phyloP scores from a whole-genome alignment of 2,329 filamentous ascomycete genomes.

The Fusarium drepaniforme region DNA sequence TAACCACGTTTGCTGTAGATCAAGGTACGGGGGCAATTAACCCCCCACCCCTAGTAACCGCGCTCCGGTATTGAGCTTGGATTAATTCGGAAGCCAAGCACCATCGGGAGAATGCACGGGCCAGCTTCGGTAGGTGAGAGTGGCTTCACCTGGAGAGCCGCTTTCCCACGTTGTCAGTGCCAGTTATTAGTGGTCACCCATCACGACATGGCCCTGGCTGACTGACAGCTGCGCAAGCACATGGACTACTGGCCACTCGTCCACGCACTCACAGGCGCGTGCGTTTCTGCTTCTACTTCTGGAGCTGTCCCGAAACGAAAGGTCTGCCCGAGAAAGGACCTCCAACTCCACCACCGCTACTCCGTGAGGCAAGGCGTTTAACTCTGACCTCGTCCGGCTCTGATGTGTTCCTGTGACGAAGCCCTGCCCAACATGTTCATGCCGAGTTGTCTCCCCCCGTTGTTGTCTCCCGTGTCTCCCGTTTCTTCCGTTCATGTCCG shows the following conservation, averaged over 20 bases:
- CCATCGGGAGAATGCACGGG: conserved; percentile 18
- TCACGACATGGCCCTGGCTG: conserved; percentile 21
- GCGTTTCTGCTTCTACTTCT: conserved; percentile 8
- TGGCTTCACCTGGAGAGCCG: conserved; percentile 30
- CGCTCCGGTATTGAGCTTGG: conserved; percentile 20
- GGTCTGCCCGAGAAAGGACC: conserved; percentile 34
- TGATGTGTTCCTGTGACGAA: not conserved
- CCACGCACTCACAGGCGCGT: conserved; percentile 9
- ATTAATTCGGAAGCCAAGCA: conserved; percentile 38
- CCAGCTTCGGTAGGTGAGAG: conserved; percentile 22
- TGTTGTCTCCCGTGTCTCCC: conserved; percentile 3
- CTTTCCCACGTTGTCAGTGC: conserved; percentile 19
- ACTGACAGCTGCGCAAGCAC: conserved; percentile 1
- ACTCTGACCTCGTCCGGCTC: conserved; percentile 18
- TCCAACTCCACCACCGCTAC: conserved; percentile 28
- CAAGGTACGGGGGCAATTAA: conserved; percentile 4
- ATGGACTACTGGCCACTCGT: not conserved
- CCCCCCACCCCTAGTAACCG: conserved; percentile 18
- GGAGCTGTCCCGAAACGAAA: conserved; percentile 1
- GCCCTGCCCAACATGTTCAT: not conserved
- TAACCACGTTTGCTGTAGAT: conserved; percentile 7
- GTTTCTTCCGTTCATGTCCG: not conserved
- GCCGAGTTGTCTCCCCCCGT: not conserved
- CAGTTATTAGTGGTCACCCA: not conserved
- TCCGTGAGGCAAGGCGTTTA: conserved; percentile 25